Percentiles rank a stretch among this genome's conserved stretches.
These are phyloP conservation scores for Tilletia setariae DNA, from an alignment of 1,284 basidiomycete genomes.

Conservation along the genomic window DNA sequence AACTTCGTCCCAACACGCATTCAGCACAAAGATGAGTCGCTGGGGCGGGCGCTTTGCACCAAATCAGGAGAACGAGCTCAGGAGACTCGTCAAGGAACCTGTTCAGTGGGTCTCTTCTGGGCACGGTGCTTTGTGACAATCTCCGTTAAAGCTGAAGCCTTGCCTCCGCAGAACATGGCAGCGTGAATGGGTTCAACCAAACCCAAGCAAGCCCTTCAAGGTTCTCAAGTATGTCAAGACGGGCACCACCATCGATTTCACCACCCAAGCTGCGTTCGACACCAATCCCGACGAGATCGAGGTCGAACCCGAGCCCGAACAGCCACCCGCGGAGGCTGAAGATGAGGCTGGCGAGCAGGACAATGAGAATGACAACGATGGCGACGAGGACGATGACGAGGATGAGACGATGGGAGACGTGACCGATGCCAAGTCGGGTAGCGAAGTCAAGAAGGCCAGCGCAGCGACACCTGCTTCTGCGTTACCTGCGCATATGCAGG, in stretches of 20 bases:
- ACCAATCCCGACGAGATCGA: neutral
- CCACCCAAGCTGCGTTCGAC: slow-evolving; percentile 1
- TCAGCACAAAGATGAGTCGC: slow-evolving; percentile 1
- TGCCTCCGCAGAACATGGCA: neutral
- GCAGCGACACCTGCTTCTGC: slow-evolving; percentile 2
- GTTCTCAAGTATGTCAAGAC: slow-evolving; percentile 16
- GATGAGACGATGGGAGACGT: neutral
- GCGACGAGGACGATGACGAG: slow-evolving; percentile 1
- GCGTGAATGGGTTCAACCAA: slow-evolving; percentile 9
- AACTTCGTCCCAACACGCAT: neutral
- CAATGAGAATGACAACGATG: neutral
- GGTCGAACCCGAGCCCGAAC: slow-evolving; percentile 5
- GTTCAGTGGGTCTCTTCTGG: slow-evolving; percentile 10
- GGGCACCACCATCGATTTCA: slow-evolving; percentile 6
- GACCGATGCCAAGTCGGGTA: neutral
- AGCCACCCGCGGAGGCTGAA: neutral
- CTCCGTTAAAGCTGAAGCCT: too few relatives aligned
- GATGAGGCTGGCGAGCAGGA: neutral
- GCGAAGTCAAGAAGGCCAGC: neutral
- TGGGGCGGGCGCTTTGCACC: slow-evolving; percentile 9
- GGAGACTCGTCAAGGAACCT: slow-evolving; percentile 12
- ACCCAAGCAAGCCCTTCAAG: slow-evolving; percentile 10
- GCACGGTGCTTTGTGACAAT: neutral
- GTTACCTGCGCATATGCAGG: slow-evolving; percentile 13
- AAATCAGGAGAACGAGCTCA: slow-evolving; percentile 15